Evolutionary conservation across 768 basidiomycete genomes (phyloP).

Genomic region (Daedaleopsis sinensis): DNA sequence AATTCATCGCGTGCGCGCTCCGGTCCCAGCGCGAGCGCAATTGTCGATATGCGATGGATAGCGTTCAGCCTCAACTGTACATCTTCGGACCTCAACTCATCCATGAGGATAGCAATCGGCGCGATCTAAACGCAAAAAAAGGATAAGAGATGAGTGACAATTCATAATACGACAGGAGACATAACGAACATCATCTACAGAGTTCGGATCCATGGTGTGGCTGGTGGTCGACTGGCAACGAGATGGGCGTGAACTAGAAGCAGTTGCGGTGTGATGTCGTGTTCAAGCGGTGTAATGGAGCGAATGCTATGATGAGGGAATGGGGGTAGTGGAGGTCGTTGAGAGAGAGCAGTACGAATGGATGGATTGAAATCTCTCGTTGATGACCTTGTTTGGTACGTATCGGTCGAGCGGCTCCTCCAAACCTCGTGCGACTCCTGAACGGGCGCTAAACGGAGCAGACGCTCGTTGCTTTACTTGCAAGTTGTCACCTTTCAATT

Average conservation of each 20-base stretch:
- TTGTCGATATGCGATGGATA: slow-evolving; percentile 96
- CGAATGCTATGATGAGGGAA: not conserved
- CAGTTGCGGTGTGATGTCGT: not conserved
- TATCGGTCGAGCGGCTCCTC: not conserved
- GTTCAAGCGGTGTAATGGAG: not conserved
- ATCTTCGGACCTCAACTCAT: slow-evolving; percentile 97
- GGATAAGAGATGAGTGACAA: not conserved
- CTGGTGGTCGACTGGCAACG: not conserved
- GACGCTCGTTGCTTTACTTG: too few relatives aligned
- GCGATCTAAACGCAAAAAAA: slow-evolving; percentile 60
- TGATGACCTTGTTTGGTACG: slow-evolving; percentile 26
- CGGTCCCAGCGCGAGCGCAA: slow-evolving; percentile 93
- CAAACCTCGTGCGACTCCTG: not conserved
- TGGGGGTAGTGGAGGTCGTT: slow-evolving; percentile 1
- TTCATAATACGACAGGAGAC: not conserved
- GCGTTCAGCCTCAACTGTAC: slow-evolving; percentile 95
- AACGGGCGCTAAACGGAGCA: not conserved
- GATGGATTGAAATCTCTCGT: slow-evolving; percentile 15
- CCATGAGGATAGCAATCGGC: slow-evolving; percentile 96
- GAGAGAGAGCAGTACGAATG: slow-evolving; percentile 9
- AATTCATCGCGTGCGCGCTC: slow-evolving; percentile 95
- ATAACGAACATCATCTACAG: slow-evolving; percentile 65
- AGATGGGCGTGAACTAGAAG: not conserved
- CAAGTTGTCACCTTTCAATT: too few relatives aligned
- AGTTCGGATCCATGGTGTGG: slow-evolving; percentile 63